Base-by-base conservation (phyloP, 2,329 filamentous ascomycete species). In the Monilinia aucupariae region DNA sequence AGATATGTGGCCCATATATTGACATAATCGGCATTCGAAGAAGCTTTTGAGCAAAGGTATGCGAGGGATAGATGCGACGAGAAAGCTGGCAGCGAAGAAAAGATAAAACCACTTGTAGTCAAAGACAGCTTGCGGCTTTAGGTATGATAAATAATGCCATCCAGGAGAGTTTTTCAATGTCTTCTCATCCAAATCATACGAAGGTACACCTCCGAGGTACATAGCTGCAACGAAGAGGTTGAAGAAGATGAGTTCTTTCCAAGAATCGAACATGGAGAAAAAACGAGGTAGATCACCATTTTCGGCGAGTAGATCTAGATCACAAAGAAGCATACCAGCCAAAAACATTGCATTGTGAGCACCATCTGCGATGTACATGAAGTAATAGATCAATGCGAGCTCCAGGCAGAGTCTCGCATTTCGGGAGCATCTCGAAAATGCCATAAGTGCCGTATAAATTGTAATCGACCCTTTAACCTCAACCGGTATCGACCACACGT, bases 31-130 rank as follows among this genome's bases (percentile, higher is more conserved):
- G 0, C 76, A 77, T 71, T 86, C 85, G 68, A 88, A 87, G 70
- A 86, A 83, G 3, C 74, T 66, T 72, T 80, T 82, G 20, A 87
- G 76, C 79, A 79, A 82, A 5, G 74, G 68, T n/a, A 89, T 78
- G n/a, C 81, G 82, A 8, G 82, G 81, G 3, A 84, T 75, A 0
- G 80, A 78, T 1, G 81, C 76, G 0, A 90, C 80, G 0, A 86
- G 71, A 59, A 86, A 78, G 30, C 78, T 76, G 1, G 85, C 79
- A 0, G 84, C 85, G 76, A 80, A 83, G 71, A 86, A 86, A 3
- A 88, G 78, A 71, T 80, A 88, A 74, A 88, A 88, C 85, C 85
- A 88, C 73, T 88, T 88, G 70, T 79, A 81, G 71, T 88, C 84
- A 67, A 79, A 87, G 13, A 86, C 82, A 1, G 85, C 85, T 70